Evolutionary conservation across 1,284 basidiomycete genomes (phyloP).

Genomic region (Sanghuangporus sanghuang): DNA sequence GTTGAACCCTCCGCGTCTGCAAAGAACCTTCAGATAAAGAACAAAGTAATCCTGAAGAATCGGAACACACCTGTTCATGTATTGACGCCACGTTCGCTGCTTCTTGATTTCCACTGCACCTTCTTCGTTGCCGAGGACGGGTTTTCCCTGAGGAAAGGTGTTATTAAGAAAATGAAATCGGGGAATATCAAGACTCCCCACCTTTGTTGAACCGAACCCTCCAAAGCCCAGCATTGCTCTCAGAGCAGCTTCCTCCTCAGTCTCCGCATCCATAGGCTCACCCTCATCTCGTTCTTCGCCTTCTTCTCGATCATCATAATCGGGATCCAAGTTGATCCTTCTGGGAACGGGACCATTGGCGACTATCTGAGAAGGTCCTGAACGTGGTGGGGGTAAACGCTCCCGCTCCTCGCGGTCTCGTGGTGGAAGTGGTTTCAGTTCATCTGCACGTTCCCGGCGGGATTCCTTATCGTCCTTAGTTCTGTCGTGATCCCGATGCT

Average conservation of each 20-base stretch:
- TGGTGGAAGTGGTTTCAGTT: constrained; percentile 10
- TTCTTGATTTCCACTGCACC: constrained; percentile 79
- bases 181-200: constrained; percentile 26
- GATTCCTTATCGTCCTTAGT: constrained; percentile 9
- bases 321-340: constrained; percentile 29
- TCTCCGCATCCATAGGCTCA: constrained; percentile 53
- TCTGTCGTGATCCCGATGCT: constrained; percentile 15
- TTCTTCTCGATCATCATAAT: constrained; percentile 32
- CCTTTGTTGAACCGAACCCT: constrained; percentile 90
- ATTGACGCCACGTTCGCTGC: constrained; percentile 91
- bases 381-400: constrained; percentile 1
- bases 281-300: constrained; percentile 48
- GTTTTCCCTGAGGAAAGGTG: constrained; percentile 57
- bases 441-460: background rate
- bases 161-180: constrained; percentile 4
- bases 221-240: constrained; percentile 87
- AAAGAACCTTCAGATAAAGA: constrained; percentile 5
- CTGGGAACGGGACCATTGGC: constrained; percentile 17
- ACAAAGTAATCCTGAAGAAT: background rate
- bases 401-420: constrained; percentile 17
- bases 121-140: constrained; percentile 77
- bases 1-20: constrained; percentile 88
- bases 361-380: constrained; percentile 25
- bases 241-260: constrained; percentile 77
- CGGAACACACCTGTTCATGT: constrained; percentile 75